phyloP scores from a whole-genome alignment of 1,139 yeast species.

The Nakaseomyces delphensis region DNA sequence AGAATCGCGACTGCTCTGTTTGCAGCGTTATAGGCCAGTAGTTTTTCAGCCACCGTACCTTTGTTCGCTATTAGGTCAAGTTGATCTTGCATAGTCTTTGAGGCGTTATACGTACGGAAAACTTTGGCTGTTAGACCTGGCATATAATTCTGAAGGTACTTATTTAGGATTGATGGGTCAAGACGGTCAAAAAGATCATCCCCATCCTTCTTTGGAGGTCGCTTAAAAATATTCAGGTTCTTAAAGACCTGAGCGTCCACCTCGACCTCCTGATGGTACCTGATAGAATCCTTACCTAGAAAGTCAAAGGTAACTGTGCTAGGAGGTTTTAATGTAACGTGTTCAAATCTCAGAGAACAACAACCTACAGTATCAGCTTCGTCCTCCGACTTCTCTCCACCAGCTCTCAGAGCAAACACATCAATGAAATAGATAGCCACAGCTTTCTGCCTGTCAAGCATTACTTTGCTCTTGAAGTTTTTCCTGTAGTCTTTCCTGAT shows the following conservation, averaged over 20 bases:
- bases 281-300: slow-evolving; percentile 89
- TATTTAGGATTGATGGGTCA: slow-evolving; percentile 74
- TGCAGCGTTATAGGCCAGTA: slow-evolving; percentile 85
- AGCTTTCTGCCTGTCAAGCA: slow-evolving; percentile 87
- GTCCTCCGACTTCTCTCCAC: slow-evolving; percentile 95
- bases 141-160: slow-evolving; percentile 82
- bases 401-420: slow-evolving; percentile 91
- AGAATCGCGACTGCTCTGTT: slow-evolving; percentile 89
- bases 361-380: slow-evolving; percentile 99
- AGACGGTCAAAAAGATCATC: slow-evolving; percentile 88
- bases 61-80: slow-evolving; percentile 70
- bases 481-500: slow-evolving; percentile 70
- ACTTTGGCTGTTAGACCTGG: slow-evolving; percentile 93
- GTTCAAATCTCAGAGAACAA: slow-evolving; percentile 87
- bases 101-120: slow-evolving; percentile 94
- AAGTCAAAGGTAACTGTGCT: slow-evolving; percentile 88
- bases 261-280: slow-evolving; percentile 86
- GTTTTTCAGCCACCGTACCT: slow-evolving; percentile 83
- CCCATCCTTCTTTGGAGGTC: slow-evolving; percentile 80
- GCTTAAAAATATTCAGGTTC: slow-evolving; percentile 77
- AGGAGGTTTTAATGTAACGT: slow-evolving; percentile 78
- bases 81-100: slow-evolving; percentile 95
- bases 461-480: slow-evolving; percentile 62
- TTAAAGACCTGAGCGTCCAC: slow-evolving; percentile 87
- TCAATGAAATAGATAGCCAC: slow-evolving; percentile 91